These are phyloP conservation scores for Exserohilum rostratum DNA, from an alignment of 2,329 filamentous ascomycete species.

Conservation along the genomic window DNA sequence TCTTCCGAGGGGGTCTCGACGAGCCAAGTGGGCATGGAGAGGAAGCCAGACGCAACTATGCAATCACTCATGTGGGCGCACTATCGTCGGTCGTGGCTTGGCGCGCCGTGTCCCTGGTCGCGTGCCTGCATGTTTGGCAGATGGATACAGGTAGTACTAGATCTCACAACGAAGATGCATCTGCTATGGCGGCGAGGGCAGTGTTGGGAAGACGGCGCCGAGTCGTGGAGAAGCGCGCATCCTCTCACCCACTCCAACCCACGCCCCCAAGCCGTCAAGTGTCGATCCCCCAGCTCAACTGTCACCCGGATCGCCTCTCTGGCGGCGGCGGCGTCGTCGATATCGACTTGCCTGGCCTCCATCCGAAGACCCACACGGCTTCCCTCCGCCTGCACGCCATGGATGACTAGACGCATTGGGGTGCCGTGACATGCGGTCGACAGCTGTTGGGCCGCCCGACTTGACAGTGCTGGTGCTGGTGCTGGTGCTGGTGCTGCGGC, in stretches of 20 bases:
- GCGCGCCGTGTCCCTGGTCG: neutral
- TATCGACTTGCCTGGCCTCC: conserved; percentile 9
- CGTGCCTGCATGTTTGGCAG: neutral
- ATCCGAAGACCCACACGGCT: conserved; percentile 15
- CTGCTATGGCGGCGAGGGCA: neutral
- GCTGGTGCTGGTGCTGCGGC: no score
- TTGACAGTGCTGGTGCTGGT: conserved; percentile 1
- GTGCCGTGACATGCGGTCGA: conserved; percentile 13
- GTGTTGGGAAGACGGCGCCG: neutral
- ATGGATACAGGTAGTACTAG: neutral
- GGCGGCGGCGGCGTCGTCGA: neutral
- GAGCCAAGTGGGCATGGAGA: conserved; percentile 3
- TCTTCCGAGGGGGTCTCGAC: conserved; percentile 15
- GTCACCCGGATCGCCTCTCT: neutral
- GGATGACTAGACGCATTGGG: conserved; percentile 14
- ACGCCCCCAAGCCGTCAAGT: neutral
- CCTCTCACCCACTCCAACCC: no score
- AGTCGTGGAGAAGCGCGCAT: conserved; percentile 12
- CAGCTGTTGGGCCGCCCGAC: conserved; percentile 22
- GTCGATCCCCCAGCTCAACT: conserved; percentile 17
- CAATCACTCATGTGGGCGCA: neutral
- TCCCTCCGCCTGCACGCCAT: conserved; percentile 19
- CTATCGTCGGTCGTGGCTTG: neutral
- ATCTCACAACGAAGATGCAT: neutral
- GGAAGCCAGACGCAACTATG: neutral